phyloP scores from a whole-genome alignment of 441 rosid species.

The Melastoma candidum region DNA sequence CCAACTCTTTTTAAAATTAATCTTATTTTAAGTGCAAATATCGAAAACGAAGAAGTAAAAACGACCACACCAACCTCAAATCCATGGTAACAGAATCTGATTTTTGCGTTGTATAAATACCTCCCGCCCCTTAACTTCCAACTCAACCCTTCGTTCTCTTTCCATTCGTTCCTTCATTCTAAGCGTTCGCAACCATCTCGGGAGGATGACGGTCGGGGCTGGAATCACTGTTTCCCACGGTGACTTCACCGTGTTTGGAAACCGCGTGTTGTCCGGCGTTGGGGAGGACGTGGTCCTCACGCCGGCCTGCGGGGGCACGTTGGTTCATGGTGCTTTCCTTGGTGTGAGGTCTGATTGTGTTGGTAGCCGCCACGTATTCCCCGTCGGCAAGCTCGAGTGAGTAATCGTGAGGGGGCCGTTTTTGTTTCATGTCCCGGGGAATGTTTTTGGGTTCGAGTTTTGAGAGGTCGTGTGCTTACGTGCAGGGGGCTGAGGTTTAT shows the following conservation, averaged over 20 bases:
- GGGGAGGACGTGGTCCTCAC: conserved; percentile 38
- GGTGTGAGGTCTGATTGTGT: conserved; percentile 52
- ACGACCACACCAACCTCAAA: too few relatives aligned
- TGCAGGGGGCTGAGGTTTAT: conserved; percentile 53
- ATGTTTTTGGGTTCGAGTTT: background rate
- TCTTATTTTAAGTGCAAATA: too few relatives aligned
- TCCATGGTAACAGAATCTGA: too few relatives aligned
- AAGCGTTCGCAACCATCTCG: background rate
- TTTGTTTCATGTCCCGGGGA: background rate
- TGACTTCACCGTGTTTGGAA: conserved; percentile 48
- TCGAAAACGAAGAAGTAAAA: too few relatives aligned
- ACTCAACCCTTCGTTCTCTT: background rate
- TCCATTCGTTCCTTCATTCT: background rate
- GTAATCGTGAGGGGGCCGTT: conserved; percentile 2
- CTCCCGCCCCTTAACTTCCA: too few relatives aligned
- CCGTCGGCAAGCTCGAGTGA: conserved; percentile 70
- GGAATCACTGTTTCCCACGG: conserved; percentile 45
- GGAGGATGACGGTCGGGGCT: conserved; percentile 56
- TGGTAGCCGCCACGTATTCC: conserved; percentile 58
- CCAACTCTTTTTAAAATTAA: too few relatives aligned
- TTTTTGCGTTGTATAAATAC: too few relatives aligned
- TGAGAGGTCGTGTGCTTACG: background rate
- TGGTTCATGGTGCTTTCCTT: conserved; percentile 52
- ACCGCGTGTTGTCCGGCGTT: conserved; percentile 36
- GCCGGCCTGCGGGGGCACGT: conserved; percentile 33